These are phyloP conservation scores for Naganishia randhawae DNA, from an alignment of 768 basidiomycete species.

Conservation along the genomic window DNA sequence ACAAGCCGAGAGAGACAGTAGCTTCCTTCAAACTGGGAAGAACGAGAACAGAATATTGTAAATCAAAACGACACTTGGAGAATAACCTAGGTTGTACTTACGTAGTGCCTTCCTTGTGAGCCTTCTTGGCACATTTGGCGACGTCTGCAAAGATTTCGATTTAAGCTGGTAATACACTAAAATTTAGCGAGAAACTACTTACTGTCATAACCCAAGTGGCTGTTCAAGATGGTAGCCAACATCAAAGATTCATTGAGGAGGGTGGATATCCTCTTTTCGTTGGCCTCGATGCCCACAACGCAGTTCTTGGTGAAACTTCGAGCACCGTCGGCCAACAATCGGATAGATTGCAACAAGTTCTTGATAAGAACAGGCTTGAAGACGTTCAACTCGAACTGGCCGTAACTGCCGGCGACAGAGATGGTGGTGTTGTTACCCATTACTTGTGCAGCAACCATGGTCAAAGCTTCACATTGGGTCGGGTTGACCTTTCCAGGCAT, in stretches of 20 bases:
- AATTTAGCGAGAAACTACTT: slow-evolving; percentile 49
- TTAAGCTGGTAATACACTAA: neutral
- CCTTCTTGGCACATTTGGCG: slow-evolving; percentile 97
- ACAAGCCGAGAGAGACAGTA: slow-evolving; percentile 76
- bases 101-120: slow-evolving; percentile 97
- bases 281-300: slow-evolving; percentile 90
- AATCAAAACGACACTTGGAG: neutral
- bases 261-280: slow-evolving; percentile 84
- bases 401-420: slow-evolving; percentile 85
- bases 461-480: slow-evolving; percentile 96
- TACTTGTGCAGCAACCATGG: slow-evolving; percentile 98
- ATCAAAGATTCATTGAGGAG: slow-evolving; percentile 92
- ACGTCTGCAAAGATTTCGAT: slow-evolving; percentile 63
- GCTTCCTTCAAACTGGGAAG: slow-evolving; percentile 70
- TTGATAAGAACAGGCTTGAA: slow-evolving; percentile 99
- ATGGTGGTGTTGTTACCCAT: slow-evolving; percentile 96
- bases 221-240: slow-evolving; percentile 96
- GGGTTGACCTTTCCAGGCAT: slow-evolving; percentile 99
- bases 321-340: slow-evolving; percentile 85
- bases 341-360: slow-evolving; percentile 93
- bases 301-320: slow-evolving; percentile 97
- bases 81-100: slow-evolving; percentile 30
- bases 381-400: slow-evolving; percentile 98
- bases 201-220: slow-evolving; percentile 95
- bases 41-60: neutral